Evolutionary conservation across 2,329 filamentous ascomycete genomes (phyloP).

Genomic region (Colletotrichum nymphaeae): DNA sequence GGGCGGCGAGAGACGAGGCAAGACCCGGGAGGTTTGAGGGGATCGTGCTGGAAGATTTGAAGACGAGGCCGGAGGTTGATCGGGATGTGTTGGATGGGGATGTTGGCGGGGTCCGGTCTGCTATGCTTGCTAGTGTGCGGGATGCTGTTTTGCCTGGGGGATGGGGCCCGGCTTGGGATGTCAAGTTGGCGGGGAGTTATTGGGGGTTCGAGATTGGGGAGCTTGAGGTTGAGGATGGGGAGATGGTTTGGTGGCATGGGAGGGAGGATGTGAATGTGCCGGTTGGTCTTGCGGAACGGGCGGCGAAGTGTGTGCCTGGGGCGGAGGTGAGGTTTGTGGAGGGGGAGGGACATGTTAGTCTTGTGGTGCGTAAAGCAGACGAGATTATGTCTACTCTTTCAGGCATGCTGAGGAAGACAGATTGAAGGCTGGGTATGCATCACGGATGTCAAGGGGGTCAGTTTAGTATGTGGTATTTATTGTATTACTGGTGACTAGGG

Average conservation of each 20-base stretch:
- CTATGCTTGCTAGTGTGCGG: slow-evolving; percentile 19
- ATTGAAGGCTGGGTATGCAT: not conserved
- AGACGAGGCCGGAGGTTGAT: no score
- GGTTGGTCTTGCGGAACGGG: slow-evolving; percentile 38
- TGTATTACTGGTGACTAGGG: not conserved
- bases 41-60: no score
- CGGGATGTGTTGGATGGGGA: slow-evolving; percentile 33
- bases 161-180: slow-evolving; percentile 42
- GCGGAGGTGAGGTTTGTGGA: not conserved
- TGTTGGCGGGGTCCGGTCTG: slow-evolving; percentile 42
- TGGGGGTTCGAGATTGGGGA: slow-evolving; percentile 47
- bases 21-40: no score
- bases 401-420: not conserved
- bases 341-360: not conserved
- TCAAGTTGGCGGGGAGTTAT: slow-evolving; percentile 40
- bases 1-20: no score
- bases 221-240: slow-evolving; percentile 37
- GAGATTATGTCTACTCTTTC: not conserved
- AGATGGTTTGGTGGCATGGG: slow-evolving; percentile 48
- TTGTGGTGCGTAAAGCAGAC: not conserved
- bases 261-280: slow-evolving; percentile 45
- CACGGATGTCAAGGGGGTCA: no score
- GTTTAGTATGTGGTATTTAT: not conserved
- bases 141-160: slow-evolving; percentile 28
- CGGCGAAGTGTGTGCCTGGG: not conserved